Evolutionary conservation across 1,139 yeast species (phyloP), one percentile per base, ranked within the genome.

Genomic region (Lodderomyces pseudojiufengensis): DNA sequence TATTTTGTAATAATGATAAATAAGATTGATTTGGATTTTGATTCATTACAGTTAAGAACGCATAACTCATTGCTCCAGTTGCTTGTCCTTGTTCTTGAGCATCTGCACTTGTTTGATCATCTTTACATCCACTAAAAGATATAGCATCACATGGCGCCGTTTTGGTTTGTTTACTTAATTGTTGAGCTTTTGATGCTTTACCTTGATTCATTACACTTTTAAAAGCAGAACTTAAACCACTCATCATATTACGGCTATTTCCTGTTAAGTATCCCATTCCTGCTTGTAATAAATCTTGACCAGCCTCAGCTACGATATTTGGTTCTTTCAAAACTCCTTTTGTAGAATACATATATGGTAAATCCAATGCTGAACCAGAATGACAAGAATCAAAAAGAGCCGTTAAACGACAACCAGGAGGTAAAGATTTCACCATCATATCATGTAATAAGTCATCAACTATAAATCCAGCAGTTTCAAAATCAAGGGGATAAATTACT

Each of bases 51-150:
- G 75, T 72, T 42, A 87, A 76, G 53, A 90, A 88, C 1, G 97
- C 84, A 72, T 83, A 87, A 34, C 95, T 84, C 95, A 90, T 86
- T 15, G 97, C 97, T 40, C 97, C 97, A 0, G 95, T 87, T 29
- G 84, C 79, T 29, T 63, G 64, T 18, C 95, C 95, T 35, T 77
- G 79, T 53, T 84, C 90, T 20, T 66, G 67, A 1, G 97, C 84
- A 57, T 87, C 96, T 5, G 96, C 96, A 40, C 76, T 68, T 9
- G 83, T 77, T 49, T 71, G 97, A 41, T 81, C 78, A 60, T 90
- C 97, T 60, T 86, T 87, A 53, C 97, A 88, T 9, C 97, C 97
- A 9, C 94, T 81, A 39, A 90, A 70, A 60, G 84, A 77, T 24
- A 90, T 77, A 27, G 85, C 90, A 62, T 90, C 97, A 1, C 96